These are phyloP conservation scores for Diaporthe destruens DNA, from an alignment of 2,329 filamentous ascomycete species.

Conservation along the genomic window DNA sequence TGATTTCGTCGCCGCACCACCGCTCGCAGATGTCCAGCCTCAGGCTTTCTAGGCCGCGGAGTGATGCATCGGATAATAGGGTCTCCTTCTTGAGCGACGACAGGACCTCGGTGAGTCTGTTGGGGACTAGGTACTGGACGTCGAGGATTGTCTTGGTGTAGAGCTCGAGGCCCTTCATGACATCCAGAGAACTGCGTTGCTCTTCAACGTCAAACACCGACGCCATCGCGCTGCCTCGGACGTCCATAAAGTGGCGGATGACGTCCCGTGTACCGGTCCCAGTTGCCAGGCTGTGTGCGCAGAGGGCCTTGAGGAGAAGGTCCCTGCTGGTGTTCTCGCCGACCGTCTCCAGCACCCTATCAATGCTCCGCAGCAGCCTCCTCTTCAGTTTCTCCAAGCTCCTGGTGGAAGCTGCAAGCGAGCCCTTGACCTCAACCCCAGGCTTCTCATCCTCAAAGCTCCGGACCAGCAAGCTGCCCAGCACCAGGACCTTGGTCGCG, in stretches of 20 bases:
- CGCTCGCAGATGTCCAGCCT: slow-evolving; percentile 81
- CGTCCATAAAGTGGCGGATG: slow-evolving; percentile 80
- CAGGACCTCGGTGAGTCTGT: slow-evolving; percentile 77
- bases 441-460: slow-evolving; percentile 68
- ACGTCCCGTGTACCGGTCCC: slow-evolving; percentile 85
- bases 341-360: slow-evolving; percentile 75
- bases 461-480: slow-evolving; percentile 81
- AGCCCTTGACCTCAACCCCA: slow-evolving; percentile 51
- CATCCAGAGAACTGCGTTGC: slow-evolving; percentile 58
- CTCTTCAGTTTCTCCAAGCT: slow-evolving; percentile 72
- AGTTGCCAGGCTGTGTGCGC: slow-evolving; percentile 84
- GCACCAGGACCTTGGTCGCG: slow-evolving; percentile 79
- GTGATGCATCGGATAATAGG: slow-evolving; percentile 77
- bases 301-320: slow-evolving; percentile 78
- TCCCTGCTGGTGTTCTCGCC: slow-evolving; percentile 62
- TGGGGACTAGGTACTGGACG: slow-evolving; percentile 81
- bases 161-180: slow-evolving; percentile 76
- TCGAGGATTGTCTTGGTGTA: slow-evolving; percentile 83
- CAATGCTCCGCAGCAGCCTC: slow-evolving; percentile 75
- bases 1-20: slow-evolving; percentile 87
- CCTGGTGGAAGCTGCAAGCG: slow-evolving; percentile 72
- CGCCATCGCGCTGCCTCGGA: slow-evolving; percentile 77
- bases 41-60: slow-evolving; percentile 76
- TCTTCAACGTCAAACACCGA: slow-evolving; percentile 67
- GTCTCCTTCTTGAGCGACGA: slow-evolving; percentile 75